Conservation (phyloP, 2,329 filamentous ascomycete genomes). For the Diaporthe caulivora region DNA sequence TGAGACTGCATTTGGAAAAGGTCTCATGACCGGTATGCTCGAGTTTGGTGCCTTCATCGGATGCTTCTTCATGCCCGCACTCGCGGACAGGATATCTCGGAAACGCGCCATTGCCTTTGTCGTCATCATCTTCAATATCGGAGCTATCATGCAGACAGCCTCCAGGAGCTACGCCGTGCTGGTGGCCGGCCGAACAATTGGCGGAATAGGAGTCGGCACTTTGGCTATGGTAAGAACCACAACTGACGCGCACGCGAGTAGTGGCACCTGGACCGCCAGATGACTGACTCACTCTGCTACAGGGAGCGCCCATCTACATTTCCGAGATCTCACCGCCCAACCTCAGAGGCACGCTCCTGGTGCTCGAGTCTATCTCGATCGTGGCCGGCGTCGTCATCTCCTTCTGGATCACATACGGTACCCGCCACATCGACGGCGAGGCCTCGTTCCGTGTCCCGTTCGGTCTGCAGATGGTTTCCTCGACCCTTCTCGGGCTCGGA, state of each 20-base stretch:
- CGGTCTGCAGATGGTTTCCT: conserved; percentile 53
- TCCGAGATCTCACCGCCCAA: conserved; percentile 52
- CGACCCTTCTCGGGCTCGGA: conserved; percentile 50
- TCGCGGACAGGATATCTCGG: conserved; percentile 56
- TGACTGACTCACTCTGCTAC: background rate
- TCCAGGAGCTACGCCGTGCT: conserved; percentile 45
- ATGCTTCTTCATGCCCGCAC: conserved; percentile 49
- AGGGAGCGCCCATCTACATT: conserved; percentile 47
- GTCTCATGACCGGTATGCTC: conserved; percentile 58
- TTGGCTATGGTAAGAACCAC: conserved; percentile 43
- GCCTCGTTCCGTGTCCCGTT: conserved; percentile 55
- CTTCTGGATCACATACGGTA: conserved; percentile 68
- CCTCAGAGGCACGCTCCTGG: conserved; percentile 54
- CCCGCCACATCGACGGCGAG: conserved; percentile 55
- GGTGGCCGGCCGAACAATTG: conserved; percentile 47
- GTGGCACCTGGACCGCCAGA: background rate
- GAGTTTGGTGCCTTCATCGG: conserved; percentile 55
- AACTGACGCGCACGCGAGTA: background rate
- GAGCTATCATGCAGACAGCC: conserved; percentile 55
- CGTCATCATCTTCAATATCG: conserved; percentile 55
- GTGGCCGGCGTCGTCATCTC: conserved; percentile 65
- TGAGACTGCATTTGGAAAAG: conserved; percentile 51
- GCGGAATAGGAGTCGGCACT: conserved; percentile 48
- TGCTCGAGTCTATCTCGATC: conserved; percentile 64
- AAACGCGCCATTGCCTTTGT: conserved; percentile 57